These are phyloP conservation scores for Aspergillus sp. DNA, from an alignment of 2,329 filamentous ascomycete species.

Conservation along the genomic window DNA sequence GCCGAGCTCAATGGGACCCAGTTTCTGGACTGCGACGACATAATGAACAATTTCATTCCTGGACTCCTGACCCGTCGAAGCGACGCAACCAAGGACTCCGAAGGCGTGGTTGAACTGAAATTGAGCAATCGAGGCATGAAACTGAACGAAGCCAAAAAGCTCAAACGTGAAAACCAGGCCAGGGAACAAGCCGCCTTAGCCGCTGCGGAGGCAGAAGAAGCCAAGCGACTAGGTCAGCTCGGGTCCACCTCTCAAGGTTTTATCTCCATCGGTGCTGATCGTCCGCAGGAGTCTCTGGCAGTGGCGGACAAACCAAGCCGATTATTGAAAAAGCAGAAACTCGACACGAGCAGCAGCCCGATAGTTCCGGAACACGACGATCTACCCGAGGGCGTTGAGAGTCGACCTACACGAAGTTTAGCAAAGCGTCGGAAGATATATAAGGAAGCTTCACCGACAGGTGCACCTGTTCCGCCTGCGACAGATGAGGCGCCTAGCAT, in stretches of 20 bases:
- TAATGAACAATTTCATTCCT: slow-evolving; percentile 38
- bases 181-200: slow-evolving; percentile 47
- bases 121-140: slow-evolving; percentile 61
- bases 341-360: slow-evolving; percentile 46
- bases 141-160: slow-evolving; percentile 61
- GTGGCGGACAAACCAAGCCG: slow-evolving; percentile 18
- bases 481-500: slow-evolving; percentile 30
- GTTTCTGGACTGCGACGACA: slow-evolving; percentile 58
- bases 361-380: slow-evolving; percentile 16
- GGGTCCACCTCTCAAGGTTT: slow-evolving; percentile 9
- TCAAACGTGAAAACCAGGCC: slow-evolving; percentile 56
- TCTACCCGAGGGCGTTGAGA: slow-evolving; percentile 21
- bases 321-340: slow-evolving; percentile 53
- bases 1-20: slow-evolving; percentile 53
- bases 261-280: slow-evolving; percentile 17
- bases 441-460: slow-evolving; percentile 30
- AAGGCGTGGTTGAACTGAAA: slow-evolving; percentile 49
- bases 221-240: slow-evolving; percentile 13
- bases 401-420: slow-evolving; percentile 27
- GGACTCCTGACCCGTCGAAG: slow-evolving; percentile 41
- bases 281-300: slow-evolving; percentile 10
- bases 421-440: slow-evolving; percentile 42
- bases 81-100: slow-evolving; percentile 40
- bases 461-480: slow-evolving; percentile 27
- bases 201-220: slow-evolving; percentile 21